Conservation (phyloP, 192 early-diverging fungal genomes). For the Podochytrium sp. region DNA sequence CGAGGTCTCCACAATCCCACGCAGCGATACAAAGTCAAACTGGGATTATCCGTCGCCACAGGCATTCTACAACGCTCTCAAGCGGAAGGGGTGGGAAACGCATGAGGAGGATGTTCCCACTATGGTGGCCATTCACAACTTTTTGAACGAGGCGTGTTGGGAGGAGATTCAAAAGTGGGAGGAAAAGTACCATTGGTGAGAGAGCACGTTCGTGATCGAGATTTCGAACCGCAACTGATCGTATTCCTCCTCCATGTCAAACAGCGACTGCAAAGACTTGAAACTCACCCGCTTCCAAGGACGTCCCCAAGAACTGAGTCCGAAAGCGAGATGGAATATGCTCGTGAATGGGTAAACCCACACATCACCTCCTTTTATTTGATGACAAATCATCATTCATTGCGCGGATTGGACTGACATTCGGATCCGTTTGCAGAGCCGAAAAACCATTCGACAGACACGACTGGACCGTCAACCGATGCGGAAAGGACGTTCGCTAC, state of each 20-base stretch:
- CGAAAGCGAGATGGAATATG: constrained; percentile 65
- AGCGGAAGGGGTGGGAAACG: constrained; percentile 87
- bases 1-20: constrained; percentile 78
- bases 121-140: constrained; percentile 92
- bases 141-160: constrained; percentile 93
- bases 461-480: constrained; percentile 93
- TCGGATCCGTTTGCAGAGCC: constrained; percentile 54
- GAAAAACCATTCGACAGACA: constrained; percentile 89
- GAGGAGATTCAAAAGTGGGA: constrained; percentile 87
- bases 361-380: background rate
- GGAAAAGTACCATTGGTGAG: constrained; percentile 36
- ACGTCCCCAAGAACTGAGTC: constrained; percentile 70
- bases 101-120: constrained; percentile 82
- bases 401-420: no score
- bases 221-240: background rate
- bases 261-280: constrained; percentile 65
- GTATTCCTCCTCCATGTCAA: background rate
- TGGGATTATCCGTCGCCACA: constrained; percentile 82
- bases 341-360: constrained; percentile 65
- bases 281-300: constrained; percentile 78
- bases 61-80: constrained; percentile 96
- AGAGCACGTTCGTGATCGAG: background rate
- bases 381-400: background rate
- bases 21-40: constrained; percentile 60
- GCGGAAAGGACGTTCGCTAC: constrained; percentile 82